These are phyloP conservation scores for Petunia hybrid DNA, from an alignment of 305 asterid genomes.

Conservation along the genomic window DNA sequence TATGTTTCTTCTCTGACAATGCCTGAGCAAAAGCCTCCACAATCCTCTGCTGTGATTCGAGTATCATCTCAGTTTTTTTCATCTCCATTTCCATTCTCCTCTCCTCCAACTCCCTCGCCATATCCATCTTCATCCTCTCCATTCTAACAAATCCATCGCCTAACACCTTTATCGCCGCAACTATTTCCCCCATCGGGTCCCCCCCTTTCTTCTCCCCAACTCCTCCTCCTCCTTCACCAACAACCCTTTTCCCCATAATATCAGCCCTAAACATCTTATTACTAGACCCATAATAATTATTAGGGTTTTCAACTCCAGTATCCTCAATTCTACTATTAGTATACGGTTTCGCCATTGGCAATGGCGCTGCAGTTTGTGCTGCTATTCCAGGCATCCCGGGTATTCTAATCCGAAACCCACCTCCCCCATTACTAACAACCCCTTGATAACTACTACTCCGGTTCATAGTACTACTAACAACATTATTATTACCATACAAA, in stretches of 20 bases:
- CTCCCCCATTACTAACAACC: slow-evolving; percentile 51
- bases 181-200: slow-evolving; percentile 62
- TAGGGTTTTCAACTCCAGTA: slow-evolving; percentile 44
- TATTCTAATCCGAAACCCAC: slow-evolving; percentile 77
- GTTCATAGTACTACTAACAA: neutral
- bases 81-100: slow-evolving; percentile 95
- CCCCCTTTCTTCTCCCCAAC: slow-evolving; percentile 46
- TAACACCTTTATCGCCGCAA: slow-evolving; percentile 64
- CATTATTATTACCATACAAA: slow-evolving; percentile 38
- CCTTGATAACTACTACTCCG: slow-evolving; percentile 37
- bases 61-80: slow-evolving; percentile 91
- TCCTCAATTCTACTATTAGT: slow-evolving; percentile 54
- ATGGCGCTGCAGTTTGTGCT: slow-evolving; percentile 31
- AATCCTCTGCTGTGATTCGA: slow-evolving; percentile 80
- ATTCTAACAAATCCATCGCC: slow-evolving; percentile 89
- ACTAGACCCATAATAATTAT: slow-evolving; percentile 48
- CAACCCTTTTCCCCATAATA: slow-evolving; percentile 47
- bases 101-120: slow-evolving; percentile 79
- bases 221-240: slow-evolving; percentile 37
- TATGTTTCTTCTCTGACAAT: slow-evolving; percentile 53
- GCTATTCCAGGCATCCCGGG: slow-evolving; percentile 48
- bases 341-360: slow-evolving; percentile 39
- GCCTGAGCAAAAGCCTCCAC: slow-evolving; percentile 77
- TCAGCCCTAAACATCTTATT: slow-evolving; percentile 45
- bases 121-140: slow-evolving; percentile 95